Evolutionary conservation across 108 stramenopile species (phyloP).

Genomic region (Cyclotella cryptica): DNA sequence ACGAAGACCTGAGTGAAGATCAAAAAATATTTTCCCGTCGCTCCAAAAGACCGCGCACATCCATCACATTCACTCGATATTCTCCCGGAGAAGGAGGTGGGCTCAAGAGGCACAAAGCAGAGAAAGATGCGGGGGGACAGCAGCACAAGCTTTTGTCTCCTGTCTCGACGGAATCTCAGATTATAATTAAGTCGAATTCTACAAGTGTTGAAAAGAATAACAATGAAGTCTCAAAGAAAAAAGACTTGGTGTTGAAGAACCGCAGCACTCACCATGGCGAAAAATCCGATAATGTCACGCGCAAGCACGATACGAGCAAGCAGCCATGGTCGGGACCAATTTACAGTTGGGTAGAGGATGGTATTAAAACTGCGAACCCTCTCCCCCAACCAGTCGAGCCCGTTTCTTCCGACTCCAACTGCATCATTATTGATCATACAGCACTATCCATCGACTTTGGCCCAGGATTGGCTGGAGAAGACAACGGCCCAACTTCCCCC

Average conservation of each 20-base stretch:
- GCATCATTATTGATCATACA: background rate
- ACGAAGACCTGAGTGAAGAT: background rate
- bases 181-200: background rate
- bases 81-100: constrained; percentile 46
- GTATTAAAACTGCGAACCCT: background rate
- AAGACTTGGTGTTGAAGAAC: background rate
- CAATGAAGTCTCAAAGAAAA: background rate
- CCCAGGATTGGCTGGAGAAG: background rate
- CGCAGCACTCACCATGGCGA: background rate
- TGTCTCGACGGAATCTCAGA: constrained; percentile 6
- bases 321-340: constrained; percentile 24
- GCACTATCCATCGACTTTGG: constrained; percentile 12
- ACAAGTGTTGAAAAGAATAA: background rate
- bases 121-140: background rate
- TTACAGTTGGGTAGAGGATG: constrained; percentile 43
- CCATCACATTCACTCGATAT: constrained; percentile 19
- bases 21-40: constrained; percentile 2
- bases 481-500: background rate
- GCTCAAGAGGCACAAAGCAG: constrained; percentile 20
- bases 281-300: background rate
- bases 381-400: background rate
- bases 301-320: background rate
- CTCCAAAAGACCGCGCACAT: constrained; percentile 13
- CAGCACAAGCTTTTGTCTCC: background rate
- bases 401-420: background rate